Base-by-base conservation (phyloP, 2,329 filamentous ascomycete genomes). In the Aureobasidium sp. region DNA sequence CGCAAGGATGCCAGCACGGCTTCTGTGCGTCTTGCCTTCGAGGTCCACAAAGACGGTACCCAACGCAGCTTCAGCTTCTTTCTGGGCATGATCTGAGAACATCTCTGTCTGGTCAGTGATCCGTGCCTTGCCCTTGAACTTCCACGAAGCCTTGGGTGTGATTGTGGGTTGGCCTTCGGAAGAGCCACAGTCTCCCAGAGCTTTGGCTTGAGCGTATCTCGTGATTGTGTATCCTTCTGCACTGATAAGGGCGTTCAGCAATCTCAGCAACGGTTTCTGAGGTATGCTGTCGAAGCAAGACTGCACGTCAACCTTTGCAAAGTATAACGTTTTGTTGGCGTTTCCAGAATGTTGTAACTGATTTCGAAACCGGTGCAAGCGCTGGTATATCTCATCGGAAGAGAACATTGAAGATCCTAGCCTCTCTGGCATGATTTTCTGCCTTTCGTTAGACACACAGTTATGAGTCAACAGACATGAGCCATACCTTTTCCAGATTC, bases 231-330 rank as follows among this genome's bases (percentile, higher is more conserved):
- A 99, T 23, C 77, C 75, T 3, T 79, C 73, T 61, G 87, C 64
- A 73, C 83, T 64, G 81, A 84, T 57, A 69, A 85, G 61, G 64
- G 72, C 70, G 43, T 79, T 75, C 64, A 95, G 81, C 27, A 97
- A 77, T 25, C 78, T 71, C 35, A 96, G 69, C 19, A 97, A 77
- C 0, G 84, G 83, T 27, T 81, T 74, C 70, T 97, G 94, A 0
- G 94, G 94, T 46, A 99, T 96, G 0, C 89, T 96, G 72, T 99
- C 94, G 70, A 96, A 99, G 67, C 93, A 95, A 2, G 90, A 85
- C 70, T 89, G 84, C 21, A 99, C 92, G 69, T 99, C 94, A 13
- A 95, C 79, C 71, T 99, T 99, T 62, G 86, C 92, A 73, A 97
- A 95, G 73, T 89, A 97, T 1, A 96, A 74, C 4, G 73, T 77